Evolutionary conservation across 2,329 filamentous ascomycete species (phyloP).

Genomic region (Alternaria infectoria): DNA sequence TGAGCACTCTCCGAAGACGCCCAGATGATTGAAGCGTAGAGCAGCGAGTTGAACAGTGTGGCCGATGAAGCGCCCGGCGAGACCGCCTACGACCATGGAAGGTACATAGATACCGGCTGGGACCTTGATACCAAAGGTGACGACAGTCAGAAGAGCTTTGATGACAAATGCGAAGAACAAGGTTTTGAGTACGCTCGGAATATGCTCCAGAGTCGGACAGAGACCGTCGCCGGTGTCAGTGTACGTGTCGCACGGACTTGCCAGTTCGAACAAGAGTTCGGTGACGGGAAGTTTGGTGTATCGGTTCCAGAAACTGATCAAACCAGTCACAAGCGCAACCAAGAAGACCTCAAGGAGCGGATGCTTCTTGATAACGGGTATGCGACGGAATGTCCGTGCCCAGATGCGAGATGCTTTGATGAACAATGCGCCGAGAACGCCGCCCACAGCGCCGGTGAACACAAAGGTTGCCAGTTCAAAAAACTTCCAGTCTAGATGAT

Average conservation of each 20-base stretch:
- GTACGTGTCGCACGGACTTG: conserved; percentile 81
- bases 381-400: conserved; percentile 86
- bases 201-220: conserved; percentile 77
- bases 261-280: conserved; percentile 87
- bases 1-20: conserved; percentile 77
- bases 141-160: conserved; percentile 85
- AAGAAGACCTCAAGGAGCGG: conserved; percentile 87
- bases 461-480: conserved; percentile 90
- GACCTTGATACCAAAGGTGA: conserved; percentile 96
- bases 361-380: conserved; percentile 78
- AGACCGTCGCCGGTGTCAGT: conserved; percentile 73
- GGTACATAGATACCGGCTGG: conserved; percentile 97
- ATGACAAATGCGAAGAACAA: conserved; percentile 82
- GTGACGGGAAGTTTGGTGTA: conserved; percentile 89
- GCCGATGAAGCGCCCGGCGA: conserved; percentile 87
- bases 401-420: conserved; percentile 94
- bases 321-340: conserved; percentile 82
- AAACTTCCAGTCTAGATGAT: conserved; percentile 87
- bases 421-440: conserved; percentile 85
- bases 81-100: conserved; percentile 96
- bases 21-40: conserved; percentile 72
- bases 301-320: conserved; percentile 91
- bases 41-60: conserved; percentile 85
- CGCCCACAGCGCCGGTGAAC: conserved; percentile 83
- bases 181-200: conserved; percentile 75